Evolutionary conservation across 2,329 filamentous ascomycete genomes (phyloP), one percentile per base, ranked within the genome.

Genomic region (Nemania sp.): DNA sequence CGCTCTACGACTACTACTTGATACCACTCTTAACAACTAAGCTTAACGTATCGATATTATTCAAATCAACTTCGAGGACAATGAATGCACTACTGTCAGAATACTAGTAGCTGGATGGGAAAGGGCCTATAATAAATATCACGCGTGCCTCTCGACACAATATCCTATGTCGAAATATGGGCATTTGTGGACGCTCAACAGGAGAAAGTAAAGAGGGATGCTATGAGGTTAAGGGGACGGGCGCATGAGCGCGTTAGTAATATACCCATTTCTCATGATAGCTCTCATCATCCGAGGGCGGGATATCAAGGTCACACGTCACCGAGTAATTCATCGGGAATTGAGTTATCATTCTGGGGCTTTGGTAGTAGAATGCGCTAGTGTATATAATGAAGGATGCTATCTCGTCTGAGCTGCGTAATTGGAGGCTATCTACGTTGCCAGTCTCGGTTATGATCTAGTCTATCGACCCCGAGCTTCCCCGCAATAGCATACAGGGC

Each of bases 401-500:
- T 24, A 26, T 20, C 8, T 41, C 22, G 11, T 60, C 15, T 15
- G 22, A 64, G 35, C 32, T 45, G 60, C 58, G 52, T 62, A 61
- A 29, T 49, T 51, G 18, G n/a, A 29, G 20, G 38, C 11, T 20
- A 24, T 27, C 24, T 54, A 18, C 11, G 15, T 8, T 47, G 4
- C 43, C n/a, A 18, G n/a, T 22, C 8, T 47, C 43, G 20, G 43
- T 8, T 47, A 47, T 13, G 35, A 41, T 11, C 35, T 41, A 13
- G 1, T 53, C 22, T 45, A 24, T 55, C 32, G 15, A 60, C 26
- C 47, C 62, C 55, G 53, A 60, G 5, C 32, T 66, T 64, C 64
- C 67, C 67, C 67, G 60, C 64, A 60, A 67, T 27, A 47, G 29
- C 43, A 56, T 29, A 45, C 38, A 61, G n/a, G 29, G 15, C n/a